Evolutionary conservation across 2,329 filamentous ascomycete genomes (phyloP).

Genomic region (Arachnopeziza araneosa): DNA sequence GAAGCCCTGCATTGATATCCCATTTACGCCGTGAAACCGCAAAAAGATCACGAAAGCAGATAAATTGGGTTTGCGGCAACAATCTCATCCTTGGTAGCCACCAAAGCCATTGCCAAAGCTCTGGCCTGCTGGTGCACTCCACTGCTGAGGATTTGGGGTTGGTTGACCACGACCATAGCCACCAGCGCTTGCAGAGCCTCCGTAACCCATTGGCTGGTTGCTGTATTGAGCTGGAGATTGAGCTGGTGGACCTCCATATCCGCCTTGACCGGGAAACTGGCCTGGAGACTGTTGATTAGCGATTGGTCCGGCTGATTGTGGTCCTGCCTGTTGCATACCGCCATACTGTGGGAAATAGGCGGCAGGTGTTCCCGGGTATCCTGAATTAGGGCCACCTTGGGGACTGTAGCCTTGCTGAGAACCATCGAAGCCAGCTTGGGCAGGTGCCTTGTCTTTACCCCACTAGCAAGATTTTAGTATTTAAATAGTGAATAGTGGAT

Average conservation of each 20-base stretch:
- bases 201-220: slow-evolving; percentile 67
- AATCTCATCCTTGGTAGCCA: slow-evolving; percentile 52
- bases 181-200: slow-evolving; percentile 67
- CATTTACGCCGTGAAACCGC: slow-evolving; percentile 16
- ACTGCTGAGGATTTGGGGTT: slow-evolving; percentile 32
- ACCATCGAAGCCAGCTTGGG: slow-evolving; percentile 70
- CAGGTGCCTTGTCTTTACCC: slow-evolving; percentile 97
- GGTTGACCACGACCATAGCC: slow-evolving; percentile 73
- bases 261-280: slow-evolving; percentile 56
- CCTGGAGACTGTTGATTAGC: slow-evolving; percentile 35
- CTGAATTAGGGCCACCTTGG: slow-evolving; percentile 66
- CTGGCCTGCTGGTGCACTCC: slow-evolving; percentile 50
- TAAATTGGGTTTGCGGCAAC: slow-evolving; percentile 2
- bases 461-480: slow-evolving; percentile 56
- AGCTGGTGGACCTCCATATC: slow-evolving; percentile 56
- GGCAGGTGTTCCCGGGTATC: slow-evolving; percentile 70
- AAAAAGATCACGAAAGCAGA: slow-evolving; percentile 11
- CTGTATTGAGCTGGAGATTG: slow-evolving; percentile 58
- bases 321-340: slow-evolving; percentile 46
- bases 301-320: slow-evolving; percentile 33
- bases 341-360: slow-evolving; percentile 94
- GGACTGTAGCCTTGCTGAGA: slow-evolving; percentile 65
- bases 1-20: slow-evolving; percentile 24
- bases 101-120: slow-evolving; percentile 58
- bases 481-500: slow-evolving; percentile 5